These are phyloP conservation scores for Lasiodiplodia gonubiensis DNA, from an alignment of 2,329 filamentous ascomycete species.

Conservation along the genomic window DNA sequence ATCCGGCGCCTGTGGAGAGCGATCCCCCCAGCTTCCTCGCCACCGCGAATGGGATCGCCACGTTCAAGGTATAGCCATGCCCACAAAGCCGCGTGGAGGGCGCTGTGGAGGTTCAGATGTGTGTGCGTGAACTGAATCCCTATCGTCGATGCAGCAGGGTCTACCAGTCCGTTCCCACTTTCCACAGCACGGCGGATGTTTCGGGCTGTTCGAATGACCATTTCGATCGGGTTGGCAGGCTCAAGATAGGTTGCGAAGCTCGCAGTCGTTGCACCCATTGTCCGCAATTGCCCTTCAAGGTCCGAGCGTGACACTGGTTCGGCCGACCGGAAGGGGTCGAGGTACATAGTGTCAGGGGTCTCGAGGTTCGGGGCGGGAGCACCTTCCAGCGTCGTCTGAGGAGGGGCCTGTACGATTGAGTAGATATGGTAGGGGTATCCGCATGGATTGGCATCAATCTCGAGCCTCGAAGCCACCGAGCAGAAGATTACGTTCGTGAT, in stretches of 20 bases:
- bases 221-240: slow-evolving; percentile 67
- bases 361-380: slow-evolving; percentile 38
- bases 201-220: slow-evolving; percentile 76
- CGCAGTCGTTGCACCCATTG: slow-evolving; percentile 52
- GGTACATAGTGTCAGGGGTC: slow-evolving; percentile 69
- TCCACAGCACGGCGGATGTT: slow-evolving; percentile 80
- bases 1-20: slow-evolving; percentile 53
- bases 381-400: slow-evolving; percentile 60
- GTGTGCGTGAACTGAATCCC: slow-evolving; percentile 28
- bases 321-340: slow-evolving; percentile 79
- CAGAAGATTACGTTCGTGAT: slow-evolving; percentile 89
- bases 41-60: slow-evolving; percentile 36
- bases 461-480: slow-evolving; percentile 74
- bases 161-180: slow-evolving; percentile 15
- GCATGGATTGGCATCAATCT: slow-evolving; percentile 77
- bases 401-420: slow-evolving; percentile 71
- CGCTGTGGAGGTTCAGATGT: slow-evolving; percentile 58
- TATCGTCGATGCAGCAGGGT: slow-evolving; percentile 5
- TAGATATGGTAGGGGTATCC: slow-evolving; percentile 87
- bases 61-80: slow-evolving; percentile 55
- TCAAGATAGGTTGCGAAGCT: slow-evolving; percentile 62
- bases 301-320: slow-evolving; percentile 67
- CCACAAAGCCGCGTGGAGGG: slow-evolving; percentile 78
- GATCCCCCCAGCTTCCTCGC: slow-evolving; percentile 32
- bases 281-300: slow-evolving; percentile 65